Evolutionary conservation across 208 protist genomes (phyloP).

Genomic region (Willaertia magna): DNA sequence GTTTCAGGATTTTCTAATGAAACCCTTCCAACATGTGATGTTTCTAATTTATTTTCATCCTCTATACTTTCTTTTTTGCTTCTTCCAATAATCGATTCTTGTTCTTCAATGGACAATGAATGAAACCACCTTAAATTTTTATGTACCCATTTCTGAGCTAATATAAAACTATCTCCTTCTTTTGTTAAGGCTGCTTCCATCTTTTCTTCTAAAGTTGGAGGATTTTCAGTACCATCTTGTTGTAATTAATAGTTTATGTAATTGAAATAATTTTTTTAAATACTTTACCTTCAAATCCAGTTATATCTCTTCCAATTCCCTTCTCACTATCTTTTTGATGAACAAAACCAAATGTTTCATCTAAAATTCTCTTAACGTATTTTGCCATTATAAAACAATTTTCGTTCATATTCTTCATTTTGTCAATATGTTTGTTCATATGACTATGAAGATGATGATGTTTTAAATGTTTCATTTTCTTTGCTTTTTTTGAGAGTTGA

Average conservation of each 20-base stretch:
- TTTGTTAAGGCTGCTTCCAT: background rate
- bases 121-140: background rate
- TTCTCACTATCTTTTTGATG: background rate
- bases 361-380: background rate
- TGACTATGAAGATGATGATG: too few relatives aligned
- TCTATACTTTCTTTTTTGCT: background rate
- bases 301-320: background rate
- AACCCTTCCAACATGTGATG: background rate
- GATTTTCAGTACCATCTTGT: background rate
- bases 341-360: background rate
- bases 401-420: too few relatives aligned
- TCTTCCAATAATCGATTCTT: background rate
- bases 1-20: background rate
- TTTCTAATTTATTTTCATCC: background rate
- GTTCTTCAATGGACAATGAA: background rate
- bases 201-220: background rate
- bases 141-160: background rate
- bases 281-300: background rate
- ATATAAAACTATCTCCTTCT: background rate
- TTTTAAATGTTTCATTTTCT: too few relatives aligned
- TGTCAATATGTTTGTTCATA: too few relatives aligned
- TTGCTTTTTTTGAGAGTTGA: too few relatives aligned
- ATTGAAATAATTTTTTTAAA: too few relatives aligned
- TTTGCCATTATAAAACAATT: background rate
- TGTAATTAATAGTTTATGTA: too few relatives aligned